Base-by-base conservation (phyloP, 2,329 filamentous ascomycete species). In the Drechslera avenae region DNA sequence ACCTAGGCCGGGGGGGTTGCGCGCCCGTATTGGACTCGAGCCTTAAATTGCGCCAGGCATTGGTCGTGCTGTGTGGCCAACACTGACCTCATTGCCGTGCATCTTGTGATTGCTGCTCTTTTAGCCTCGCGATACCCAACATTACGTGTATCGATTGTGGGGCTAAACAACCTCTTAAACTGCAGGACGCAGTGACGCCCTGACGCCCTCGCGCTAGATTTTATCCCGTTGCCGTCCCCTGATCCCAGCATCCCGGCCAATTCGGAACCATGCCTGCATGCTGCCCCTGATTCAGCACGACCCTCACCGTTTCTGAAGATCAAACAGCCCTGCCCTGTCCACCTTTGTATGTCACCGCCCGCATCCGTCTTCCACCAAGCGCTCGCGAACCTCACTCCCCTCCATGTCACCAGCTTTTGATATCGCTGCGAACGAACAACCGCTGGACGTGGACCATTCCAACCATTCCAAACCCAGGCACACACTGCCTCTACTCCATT, bases 191-290 rank as follows among this genome's bases (percentile, higher is more conserved):
- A 61, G 26, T 28, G 52, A 46, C 31, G 58, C 60, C 26, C 26
- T 12, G 26, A 28, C 26, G 58, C 60, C 26, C 26, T 12, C 9
- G 12, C 26, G 62, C 66, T 66, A 63, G 54, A 56, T 56, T 46
- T 62, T 57, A 60, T 63, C 63, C 67, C 63, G 65, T 61, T 66
- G 63, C 64, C 61, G 55, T 63, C 52, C 59, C 63, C 60, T 67
- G 55, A 62, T 66, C 63, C 60, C 60, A 60, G 64, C 69, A 32
- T 35, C 28, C 21, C 33, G 21, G 21, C 21, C 63, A 66, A 61
- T 69, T 63, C 59, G 63, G 63, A 61, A 62, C 67, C 57, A 62
- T 62, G 64, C 62, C 68, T 66, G 66, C 60, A 60, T 52, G 51
- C 44, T 55, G 51, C 56, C 60, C 64, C 66, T 63, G 62, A 69